Percentiles rank a stretch among this genome's conserved stretches.
phyloP scores from a whole-genome alignment of 495 filamentous ascomycete genomes.

The Geoglossum glabrum region DNA sequence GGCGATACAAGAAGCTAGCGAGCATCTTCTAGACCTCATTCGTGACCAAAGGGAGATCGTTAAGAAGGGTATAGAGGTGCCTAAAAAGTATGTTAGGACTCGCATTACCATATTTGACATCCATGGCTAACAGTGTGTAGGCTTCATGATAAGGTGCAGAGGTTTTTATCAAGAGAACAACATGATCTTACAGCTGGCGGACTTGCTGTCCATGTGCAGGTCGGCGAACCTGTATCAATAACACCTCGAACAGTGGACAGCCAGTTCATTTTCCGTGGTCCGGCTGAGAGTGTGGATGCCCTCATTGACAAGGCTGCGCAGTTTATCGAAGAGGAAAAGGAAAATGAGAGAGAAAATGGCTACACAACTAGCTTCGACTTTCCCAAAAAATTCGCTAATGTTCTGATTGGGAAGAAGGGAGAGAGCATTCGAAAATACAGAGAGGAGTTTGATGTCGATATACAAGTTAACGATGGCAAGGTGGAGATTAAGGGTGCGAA shows the following conservation, averaged over 20 bases:
- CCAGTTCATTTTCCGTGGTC: conserved; percentile 55
- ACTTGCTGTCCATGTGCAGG: conserved; percentile 52
- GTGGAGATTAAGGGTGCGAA: conserved; percentile 52
- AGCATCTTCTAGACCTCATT: conserved; percentile 48
- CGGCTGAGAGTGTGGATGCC: conserved; percentile 43
- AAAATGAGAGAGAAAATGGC: conserved; percentile 74
- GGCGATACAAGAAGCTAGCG: conserved; percentile 48
- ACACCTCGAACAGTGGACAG: conserved; percentile 9
- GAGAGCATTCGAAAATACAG: conserved; percentile 90
- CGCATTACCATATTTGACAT: background rate
- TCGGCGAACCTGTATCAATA: conserved; percentile 18
- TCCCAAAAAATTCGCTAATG: conserved; percentile 81
- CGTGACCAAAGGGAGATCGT: conserved; percentile 50
- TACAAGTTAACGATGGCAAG: conserved; percentile 60
- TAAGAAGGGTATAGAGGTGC: conserved; percentile 42
- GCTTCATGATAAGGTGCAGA: conserved; percentile 56
- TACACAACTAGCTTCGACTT: conserved; percentile 75
- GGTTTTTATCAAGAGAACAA: conserved; percentile 60
- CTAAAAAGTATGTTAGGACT: conserved; percentile 38
- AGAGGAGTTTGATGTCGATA: conserved; percentile 93
- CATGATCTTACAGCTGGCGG: conserved; percentile 37
- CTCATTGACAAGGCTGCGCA: conserved; percentile 45
- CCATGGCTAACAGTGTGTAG: conserved; percentile 15
- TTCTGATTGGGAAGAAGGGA: conserved; percentile 78
- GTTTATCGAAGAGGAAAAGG: conserved; percentile 67